Conservation (phyloP, 345 rosid species). For the Fremontodendron californicum region DNA sequence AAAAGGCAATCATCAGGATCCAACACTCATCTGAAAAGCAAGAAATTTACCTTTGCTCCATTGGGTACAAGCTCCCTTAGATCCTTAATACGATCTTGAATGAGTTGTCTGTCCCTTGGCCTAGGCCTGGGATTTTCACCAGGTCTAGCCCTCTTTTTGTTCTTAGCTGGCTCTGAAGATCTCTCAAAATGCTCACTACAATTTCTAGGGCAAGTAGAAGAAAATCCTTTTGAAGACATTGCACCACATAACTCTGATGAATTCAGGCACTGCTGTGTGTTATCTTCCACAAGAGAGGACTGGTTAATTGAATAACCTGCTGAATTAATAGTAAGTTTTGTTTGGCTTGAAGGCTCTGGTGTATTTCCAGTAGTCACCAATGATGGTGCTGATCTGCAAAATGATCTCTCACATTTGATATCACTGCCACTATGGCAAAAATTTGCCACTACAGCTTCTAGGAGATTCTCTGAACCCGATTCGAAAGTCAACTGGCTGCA, state of each 20-base stretch:
- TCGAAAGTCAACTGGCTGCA: slow-evolving; percentile 56
- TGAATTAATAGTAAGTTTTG: slow-evolving; percentile 38
- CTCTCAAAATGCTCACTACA: slow-evolving; percentile 63
- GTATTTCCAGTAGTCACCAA: slow-evolving; percentile 43
- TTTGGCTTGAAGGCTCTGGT: slow-evolving; percentile 47
- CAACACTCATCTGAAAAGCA: not conserved
- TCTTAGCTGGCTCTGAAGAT: slow-evolving; percentile 56
- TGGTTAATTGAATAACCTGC: slow-evolving; percentile 45
- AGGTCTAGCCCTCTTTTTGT: slow-evolving; percentile 75
- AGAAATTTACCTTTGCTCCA: slow-evolving; percentile 79
- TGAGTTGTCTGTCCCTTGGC: slow-evolving; percentile 90
- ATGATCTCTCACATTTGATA: slow-evolving; percentile 47
- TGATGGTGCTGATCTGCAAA: slow-evolving; percentile 51
- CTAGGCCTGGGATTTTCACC: slow-evolving; percentile 89
- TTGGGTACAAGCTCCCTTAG: slow-evolving; percentile 93
- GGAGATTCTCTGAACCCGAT: slow-evolving; percentile 66
- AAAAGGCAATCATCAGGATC: slow-evolving; percentile 1
- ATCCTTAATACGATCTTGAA: slow-evolving; percentile 97
- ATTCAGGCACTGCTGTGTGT: slow-evolving; percentile 37
- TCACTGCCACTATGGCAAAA: slow-evolving; percentile 50
- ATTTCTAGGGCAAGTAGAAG: slow-evolving; percentile 65
- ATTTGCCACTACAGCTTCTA: slow-evolving; percentile 85
- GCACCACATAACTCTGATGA: slow-evolving; percentile 58
- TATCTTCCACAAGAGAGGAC: slow-evolving; percentile 37
- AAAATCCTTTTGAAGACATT: slow-evolving; percentile 63